Conservation (phyloP, 139 green algal species). For the Picochlorum sp. region DNA sequence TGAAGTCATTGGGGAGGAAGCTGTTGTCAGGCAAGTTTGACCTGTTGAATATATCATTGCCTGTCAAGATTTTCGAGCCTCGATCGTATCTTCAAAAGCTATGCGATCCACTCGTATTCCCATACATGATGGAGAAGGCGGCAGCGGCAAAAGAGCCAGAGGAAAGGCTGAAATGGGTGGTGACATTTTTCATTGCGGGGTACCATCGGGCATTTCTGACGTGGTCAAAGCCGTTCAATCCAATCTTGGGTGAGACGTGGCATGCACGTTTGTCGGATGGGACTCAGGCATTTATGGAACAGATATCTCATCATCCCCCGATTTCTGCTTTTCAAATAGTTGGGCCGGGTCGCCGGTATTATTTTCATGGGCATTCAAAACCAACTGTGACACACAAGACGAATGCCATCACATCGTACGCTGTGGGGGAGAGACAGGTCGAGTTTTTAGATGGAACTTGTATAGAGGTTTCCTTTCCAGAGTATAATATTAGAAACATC, state of each 20-base stretch:
- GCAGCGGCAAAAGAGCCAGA: constrained; percentile 45
- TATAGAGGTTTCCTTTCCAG: constrained; percentile 57
- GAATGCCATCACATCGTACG: constrained; percentile 63
- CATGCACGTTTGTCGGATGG: constrained; percentile 51
- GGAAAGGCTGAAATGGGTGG: constrained; percentile 56
- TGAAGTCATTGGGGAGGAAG: constrained; percentile 59
- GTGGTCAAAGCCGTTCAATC: constrained; percentile 84
- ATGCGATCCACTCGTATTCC: constrained; percentile 64
- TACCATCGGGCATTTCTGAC: constrained; percentile 39
- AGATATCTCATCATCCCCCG: constrained; percentile 67
- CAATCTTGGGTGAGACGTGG: constrained; percentile 82
- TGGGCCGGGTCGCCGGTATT: constrained; percentile 44
- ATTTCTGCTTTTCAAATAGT: constrained; percentile 67
- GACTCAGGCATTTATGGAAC: constrained; percentile 62
- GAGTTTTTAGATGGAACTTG: constrained; percentile 55
- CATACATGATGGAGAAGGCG: constrained; percentile 33
- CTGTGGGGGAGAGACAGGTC: constrained; percentile 51
- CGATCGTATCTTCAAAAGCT: constrained; percentile 80
- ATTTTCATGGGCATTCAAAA: constrained; percentile 58
- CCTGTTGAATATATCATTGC: constrained; percentile 71
- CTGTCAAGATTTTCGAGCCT: constrained; percentile 71
- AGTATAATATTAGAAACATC: constrained; percentile 50
- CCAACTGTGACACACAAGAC: constrained; percentile 57
- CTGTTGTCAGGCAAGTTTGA: constrained; percentile 65
- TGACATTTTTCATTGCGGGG: constrained; percentile 64